Conservation (phyloP, 225 moss, liverwort and hornwort species). For the Pleurozium schreberi region DNA sequence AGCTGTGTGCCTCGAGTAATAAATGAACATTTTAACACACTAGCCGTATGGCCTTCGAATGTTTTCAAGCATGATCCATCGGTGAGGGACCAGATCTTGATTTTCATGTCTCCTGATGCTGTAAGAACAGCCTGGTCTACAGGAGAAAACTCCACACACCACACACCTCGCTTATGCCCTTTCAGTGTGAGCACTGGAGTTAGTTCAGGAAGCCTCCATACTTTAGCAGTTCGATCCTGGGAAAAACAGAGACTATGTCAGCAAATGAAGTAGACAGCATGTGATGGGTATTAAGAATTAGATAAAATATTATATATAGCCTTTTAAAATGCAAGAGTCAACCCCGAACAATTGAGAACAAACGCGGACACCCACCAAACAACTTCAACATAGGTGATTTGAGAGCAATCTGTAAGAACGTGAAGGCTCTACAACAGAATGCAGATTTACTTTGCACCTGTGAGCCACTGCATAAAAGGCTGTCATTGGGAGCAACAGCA, state of each 20-base stretch:
- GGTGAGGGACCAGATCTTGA: constrained; percentile 85
- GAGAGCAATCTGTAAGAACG: neutral
- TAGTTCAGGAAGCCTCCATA: constrained; percentile 90
- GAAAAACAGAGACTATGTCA: neutral
- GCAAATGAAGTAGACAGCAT: neutral
- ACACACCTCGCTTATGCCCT: constrained; percentile 94
- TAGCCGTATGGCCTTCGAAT: constrained; percentile 94
- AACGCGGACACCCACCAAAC: neutral
- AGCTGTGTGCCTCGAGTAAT: constrained; percentile 88
- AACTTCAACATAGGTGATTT: neutral
- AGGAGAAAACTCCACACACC: constrained; percentile 96
- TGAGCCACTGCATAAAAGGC: constrained; percentile 92
- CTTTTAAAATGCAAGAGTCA: neutral
- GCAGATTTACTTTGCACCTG: constrained; percentile 42
- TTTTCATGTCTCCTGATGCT: constrained; percentile 88
- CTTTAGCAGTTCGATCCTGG: constrained; percentile 87
- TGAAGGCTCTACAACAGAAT: neutral
- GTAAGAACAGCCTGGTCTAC: constrained; percentile 90
- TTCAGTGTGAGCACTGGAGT: constrained; percentile 58
- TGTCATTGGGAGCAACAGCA: constrained; percentile 92
- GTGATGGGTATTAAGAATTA: neutral
- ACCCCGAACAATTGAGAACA: neutral
- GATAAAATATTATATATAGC: neutral
- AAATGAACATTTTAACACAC: constrained; percentile 85
- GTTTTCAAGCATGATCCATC: constrained; percentile 95